Conservation (phyloP, 1,139 yeast species). For the Suhomyces terraborum region DNA sequence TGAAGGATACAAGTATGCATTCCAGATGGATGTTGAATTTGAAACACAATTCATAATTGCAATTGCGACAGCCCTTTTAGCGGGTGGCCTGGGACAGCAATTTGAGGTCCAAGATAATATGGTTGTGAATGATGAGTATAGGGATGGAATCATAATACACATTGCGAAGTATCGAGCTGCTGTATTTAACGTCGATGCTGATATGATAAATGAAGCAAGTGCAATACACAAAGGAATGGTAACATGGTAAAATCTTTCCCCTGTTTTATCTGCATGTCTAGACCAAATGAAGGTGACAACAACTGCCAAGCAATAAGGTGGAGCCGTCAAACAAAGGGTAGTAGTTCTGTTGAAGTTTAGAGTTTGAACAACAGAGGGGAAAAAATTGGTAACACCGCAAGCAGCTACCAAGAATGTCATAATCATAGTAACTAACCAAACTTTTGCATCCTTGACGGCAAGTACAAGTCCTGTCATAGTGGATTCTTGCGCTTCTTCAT, state of each 20-base stretch:
- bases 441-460: constrained; percentile 46
- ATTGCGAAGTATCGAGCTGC: constrained; percentile 64
- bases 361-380: constrained; percentile 61
- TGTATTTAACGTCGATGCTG: constrained; percentile 55
- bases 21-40: constrained; percentile 57
- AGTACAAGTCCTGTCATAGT: constrained; percentile 30
- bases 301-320: constrained; percentile 60
- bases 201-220: constrained; percentile 52
- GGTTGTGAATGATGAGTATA: constrained; percentile 58
- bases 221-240: constrained; percentile 47
- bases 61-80: constrained; percentile 55
- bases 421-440: constrained; percentile 49
- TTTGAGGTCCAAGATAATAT: constrained; percentile 60
- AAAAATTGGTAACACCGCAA: constrained; percentile 59
- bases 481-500: constrained; percentile 24
- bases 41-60: constrained; percentile 55
- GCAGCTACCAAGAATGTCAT: constrained; percentile 57
- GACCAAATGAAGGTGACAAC: constrained; percentile 56
- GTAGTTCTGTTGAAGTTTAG: constrained; percentile 50
- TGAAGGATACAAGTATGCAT: constrained; percentile 49
- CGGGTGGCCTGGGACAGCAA: constrained; percentile 52
- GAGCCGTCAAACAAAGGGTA: constrained; percentile 59
- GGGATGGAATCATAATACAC: constrained; percentile 61
- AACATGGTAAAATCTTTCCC: constrained; percentile 58
- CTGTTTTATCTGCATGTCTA: constrained; percentile 57